phyloP scores from a whole-genome alignment of 2,329 filamentous ascomycete genomes.

The Thelonectria olida region DNA sequence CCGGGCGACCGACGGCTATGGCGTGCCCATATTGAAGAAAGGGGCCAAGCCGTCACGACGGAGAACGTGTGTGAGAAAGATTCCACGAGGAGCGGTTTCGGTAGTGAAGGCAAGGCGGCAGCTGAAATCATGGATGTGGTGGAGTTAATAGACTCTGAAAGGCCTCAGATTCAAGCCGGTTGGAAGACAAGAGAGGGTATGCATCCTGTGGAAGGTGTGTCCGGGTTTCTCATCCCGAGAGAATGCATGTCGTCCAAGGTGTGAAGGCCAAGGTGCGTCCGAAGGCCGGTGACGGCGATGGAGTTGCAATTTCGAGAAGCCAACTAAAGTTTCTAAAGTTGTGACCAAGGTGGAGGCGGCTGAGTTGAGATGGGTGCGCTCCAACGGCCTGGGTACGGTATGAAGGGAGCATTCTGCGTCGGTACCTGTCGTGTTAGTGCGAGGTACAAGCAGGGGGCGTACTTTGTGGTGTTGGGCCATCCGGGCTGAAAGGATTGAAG shows the following conservation, averaged over 20 bases:
- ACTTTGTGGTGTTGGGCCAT: background rate
- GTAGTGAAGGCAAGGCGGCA: conserved; percentile 7
- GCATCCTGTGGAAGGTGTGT: background rate
- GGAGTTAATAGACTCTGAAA: background rate
- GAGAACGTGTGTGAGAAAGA: background rate
- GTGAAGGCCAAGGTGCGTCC: conserved; percentile 9
- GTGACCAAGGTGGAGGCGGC: conserved; percentile 12
- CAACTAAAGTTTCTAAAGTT: conserved; percentile 15
- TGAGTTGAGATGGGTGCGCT: conserved; percentile 9
- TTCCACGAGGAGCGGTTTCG: conserved; percentile 23
- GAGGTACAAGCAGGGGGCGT: background rate
- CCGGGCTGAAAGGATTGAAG: background rate
- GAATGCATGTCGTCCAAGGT: background rate
- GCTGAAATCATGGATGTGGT: conserved; percentile 4
- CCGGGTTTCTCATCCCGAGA: conserved; percentile 1
- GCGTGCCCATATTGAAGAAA: background rate
- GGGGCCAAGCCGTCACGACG: background rate
- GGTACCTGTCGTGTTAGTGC: conserved; percentile 4
- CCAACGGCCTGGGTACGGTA: conserved; percentile 8
- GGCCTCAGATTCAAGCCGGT: background rate
- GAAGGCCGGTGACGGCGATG: conserved; percentile 13
- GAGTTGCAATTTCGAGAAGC: conserved; percentile 22
- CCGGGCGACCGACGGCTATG: conserved; percentile 15
- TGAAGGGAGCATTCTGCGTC: background rate
- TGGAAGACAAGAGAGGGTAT: background rate